phyloP scores from a whole-genome alignment of 108 stramenopile genomes.

The Stephanodiscus triporus region DNA sequence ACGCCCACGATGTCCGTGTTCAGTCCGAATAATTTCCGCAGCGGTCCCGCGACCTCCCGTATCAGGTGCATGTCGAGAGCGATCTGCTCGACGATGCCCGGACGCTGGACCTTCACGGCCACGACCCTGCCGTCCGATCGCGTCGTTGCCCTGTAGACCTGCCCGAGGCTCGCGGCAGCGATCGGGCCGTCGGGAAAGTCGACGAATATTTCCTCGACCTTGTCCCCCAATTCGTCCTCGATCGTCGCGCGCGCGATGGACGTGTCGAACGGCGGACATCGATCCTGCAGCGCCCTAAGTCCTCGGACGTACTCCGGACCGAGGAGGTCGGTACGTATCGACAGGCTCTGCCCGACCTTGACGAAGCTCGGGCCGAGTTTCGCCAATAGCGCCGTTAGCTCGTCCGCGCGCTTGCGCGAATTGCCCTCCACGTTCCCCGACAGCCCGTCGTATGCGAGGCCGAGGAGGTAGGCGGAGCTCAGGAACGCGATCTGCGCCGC shows the following conservation, averaged over 20 bases:
- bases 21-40: constrained; percentile 66
- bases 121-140: constrained; percentile 55
- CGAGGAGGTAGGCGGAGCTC: constrained; percentile 39
- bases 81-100: constrained; percentile 90
- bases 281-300: constrained; percentile 87
- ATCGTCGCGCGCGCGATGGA: constrained; percentile 74
- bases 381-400: constrained; percentile 70
- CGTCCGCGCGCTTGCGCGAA: constrained; percentile 62
- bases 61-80: constrained; percentile 96
- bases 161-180: constrained; percentile 93
- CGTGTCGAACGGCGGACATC: constrained; percentile 86
- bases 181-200: constrained; percentile 78
- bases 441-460: constrained; percentile 43
- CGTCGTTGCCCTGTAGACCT: constrained; percentile 86
- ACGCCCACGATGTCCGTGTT: constrained; percentile 85
- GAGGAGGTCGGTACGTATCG: constrained; percentile 92
- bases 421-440: constrained; percentile 60
- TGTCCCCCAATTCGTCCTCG: constrained; percentile 84
- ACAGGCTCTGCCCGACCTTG: constrained; percentile 95
- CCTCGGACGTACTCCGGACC: constrained; percentile 83
- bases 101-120: constrained; percentile 96
- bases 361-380: constrained; percentile 85
- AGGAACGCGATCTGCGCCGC: constrained; percentile 55
- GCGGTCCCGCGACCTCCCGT: constrained; percentile 72
- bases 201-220: constrained; percentile 63